Conservation (phyloP, 2,329 filamentous ascomycete genomes). For the Alternaria longipes region DNA sequence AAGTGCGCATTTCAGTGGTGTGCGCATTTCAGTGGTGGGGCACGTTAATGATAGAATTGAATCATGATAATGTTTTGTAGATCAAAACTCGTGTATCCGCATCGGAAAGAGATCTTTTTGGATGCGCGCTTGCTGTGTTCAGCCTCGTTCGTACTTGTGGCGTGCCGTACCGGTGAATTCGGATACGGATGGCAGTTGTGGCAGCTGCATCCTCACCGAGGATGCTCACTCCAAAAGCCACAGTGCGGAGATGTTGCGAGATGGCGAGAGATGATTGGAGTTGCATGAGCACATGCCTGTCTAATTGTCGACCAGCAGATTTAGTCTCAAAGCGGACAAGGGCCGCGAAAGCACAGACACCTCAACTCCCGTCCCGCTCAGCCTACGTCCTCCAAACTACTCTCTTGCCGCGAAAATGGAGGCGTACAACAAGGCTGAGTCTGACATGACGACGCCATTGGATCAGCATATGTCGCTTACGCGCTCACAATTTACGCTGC, state of each 20-base stretch:
- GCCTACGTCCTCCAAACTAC: not conserved
- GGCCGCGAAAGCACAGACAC: not conserved
- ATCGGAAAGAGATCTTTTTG: not conserved
- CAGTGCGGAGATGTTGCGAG: not conserved
- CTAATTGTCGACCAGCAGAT: not conserved
- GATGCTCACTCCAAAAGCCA: no score
- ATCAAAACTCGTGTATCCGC: not conserved
- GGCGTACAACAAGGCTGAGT: not conserved
- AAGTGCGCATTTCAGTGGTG: no score
- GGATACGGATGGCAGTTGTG: not conserved
- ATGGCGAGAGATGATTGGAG: not conserved
- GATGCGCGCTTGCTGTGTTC: not conserved
- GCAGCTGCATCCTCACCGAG: no score
- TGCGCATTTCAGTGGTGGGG: no score
- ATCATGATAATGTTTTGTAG: not conserved
- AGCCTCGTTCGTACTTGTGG: not conserved
- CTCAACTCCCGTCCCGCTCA: not conserved
- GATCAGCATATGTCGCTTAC: not conserved
- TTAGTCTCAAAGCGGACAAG: not conserved
- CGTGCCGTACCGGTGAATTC: not conserved
- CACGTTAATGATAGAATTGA: not conserved
- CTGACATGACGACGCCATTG: not conserved
- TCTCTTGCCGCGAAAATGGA: not conserved
- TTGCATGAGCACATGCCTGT: not conserved
- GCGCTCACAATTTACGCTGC: not conserved